A percentile compares a stretch with the other conserved stretches of the same genome.
Evolutionary conservation across 768 basidiomycete genomes (phyloP).

Genomic region (Suillus alpinus): DNA sequence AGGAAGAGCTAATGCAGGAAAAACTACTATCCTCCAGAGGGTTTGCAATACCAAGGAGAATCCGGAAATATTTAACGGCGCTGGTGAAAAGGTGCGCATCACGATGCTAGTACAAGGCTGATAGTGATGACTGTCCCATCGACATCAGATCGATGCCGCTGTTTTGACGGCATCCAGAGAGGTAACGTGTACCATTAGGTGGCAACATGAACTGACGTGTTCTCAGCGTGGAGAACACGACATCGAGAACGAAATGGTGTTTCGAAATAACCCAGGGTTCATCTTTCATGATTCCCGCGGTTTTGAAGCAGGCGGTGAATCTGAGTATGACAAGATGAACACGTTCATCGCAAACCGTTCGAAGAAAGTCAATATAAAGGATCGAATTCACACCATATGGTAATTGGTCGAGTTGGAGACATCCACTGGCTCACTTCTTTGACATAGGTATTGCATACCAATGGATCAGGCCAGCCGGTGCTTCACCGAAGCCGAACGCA

Average conservation of each 20-base stretch:
- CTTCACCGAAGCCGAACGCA: no score
- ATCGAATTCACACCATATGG: no score
- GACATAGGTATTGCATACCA: no score
- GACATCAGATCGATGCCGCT: slow-evolving; percentile 2
- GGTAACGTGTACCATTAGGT: background rate
- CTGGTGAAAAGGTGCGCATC: background rate
- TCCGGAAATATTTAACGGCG: background rate
- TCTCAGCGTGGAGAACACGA: slow-evolving; percentile 29
- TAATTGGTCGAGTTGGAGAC: no score
- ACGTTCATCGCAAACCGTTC: slow-evolving; percentile 30
- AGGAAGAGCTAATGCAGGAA: background rate
- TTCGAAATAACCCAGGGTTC: slow-evolving; percentile 29
- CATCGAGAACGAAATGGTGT: slow-evolving; percentile 29
- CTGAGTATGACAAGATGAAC: slow-evolving; percentile 28
- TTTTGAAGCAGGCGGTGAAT: slow-evolving; percentile 34
- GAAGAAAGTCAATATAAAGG: background rate
- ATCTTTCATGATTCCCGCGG: slow-evolving; percentile 30
- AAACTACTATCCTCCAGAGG: background rate
- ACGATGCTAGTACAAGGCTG: no score
- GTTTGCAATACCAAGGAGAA: background rate
- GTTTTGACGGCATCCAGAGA: background rate
- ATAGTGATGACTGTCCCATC: background rate
- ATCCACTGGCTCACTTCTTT: no score
- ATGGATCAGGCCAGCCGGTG: no score
- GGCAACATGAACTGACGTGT: background rate